Evolutionary conservation across 2,329 filamentous ascomycete genomes (phyloP).

Genomic region (Trichoderma sp.): DNA sequence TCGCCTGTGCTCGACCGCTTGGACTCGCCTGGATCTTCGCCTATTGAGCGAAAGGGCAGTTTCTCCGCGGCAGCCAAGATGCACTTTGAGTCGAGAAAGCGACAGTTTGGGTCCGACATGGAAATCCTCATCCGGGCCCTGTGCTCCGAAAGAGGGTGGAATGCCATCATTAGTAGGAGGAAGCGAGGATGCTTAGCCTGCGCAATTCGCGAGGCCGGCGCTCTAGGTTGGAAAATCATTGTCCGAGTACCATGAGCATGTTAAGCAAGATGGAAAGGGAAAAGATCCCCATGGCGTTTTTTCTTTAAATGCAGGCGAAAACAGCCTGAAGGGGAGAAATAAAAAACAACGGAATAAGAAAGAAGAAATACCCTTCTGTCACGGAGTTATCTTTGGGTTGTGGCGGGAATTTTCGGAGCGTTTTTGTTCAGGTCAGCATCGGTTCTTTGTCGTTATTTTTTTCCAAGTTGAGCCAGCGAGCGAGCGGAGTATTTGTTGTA

Average conservation of each 20-base stretch:
- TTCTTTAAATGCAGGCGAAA: background rate
- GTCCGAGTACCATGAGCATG: slow-evolving; percentile 51
- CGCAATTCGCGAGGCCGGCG: slow-evolving; percentile 71
- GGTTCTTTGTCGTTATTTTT: background rate
- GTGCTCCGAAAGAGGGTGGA: slow-evolving; percentile 71
- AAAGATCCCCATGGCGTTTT: background rate
- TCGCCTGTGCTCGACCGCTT: slow-evolving; percentile 47
- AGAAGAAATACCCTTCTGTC: slow-evolving; percentile 1
- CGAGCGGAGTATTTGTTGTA: slow-evolving; percentile 16
- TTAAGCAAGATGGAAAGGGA: background rate
- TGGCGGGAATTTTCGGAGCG: slow-evolving; percentile 4
- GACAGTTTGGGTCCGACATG: slow-evolving; percentile 62
- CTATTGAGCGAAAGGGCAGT: slow-evolving; percentile 36
- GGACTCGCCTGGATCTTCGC: slow-evolving; percentile 30
- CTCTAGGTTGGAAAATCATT: slow-evolving; percentile 67
- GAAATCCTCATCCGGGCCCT: slow-evolving; percentile 70
- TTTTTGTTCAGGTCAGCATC: background rate
- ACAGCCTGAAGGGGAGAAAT: background rate
- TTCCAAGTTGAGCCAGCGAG: slow-evolving; percentile 3
- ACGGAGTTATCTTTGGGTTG: slow-evolving; percentile 9
- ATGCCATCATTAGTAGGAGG: slow-evolving; percentile 67
- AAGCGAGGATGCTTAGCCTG: slow-evolving; percentile 70
- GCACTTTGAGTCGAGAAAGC: slow-evolving; percentile 54
- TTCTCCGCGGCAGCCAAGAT: slow-evolving; percentile 50
- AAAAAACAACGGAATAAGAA: background rate